Conservation (phyloP, 371 early-diverging fungal species). For the Rhizopus sp. region DNA sequence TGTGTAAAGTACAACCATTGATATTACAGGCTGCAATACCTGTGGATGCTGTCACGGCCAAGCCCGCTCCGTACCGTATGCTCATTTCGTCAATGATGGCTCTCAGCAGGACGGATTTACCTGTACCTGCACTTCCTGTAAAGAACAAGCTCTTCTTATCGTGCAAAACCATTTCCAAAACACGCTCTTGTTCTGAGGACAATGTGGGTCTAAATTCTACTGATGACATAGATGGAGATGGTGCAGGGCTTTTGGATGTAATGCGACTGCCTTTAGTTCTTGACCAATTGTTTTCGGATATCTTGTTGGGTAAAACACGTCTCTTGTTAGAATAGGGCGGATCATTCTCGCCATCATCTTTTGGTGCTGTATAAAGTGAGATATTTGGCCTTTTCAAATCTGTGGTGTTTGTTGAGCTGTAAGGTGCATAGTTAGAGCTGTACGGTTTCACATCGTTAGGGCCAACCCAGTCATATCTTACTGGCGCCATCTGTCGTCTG, state of each 20-base stretch:
- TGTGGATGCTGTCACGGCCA: slow-evolving; percentile 88
- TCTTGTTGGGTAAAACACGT: neutral
- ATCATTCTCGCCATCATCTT: neutral
- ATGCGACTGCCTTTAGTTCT: neutral
- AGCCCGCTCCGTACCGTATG: slow-evolving; percentile 30
- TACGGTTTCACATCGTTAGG: slow-evolving; percentile 23
- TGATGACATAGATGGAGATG: neutral
- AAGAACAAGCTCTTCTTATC: slow-evolving; percentile 23
- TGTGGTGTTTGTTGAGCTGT: neutral
- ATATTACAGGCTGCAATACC: slow-evolving; percentile 91
- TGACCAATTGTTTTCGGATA: neutral
- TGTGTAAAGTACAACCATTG: slow-evolving; percentile 81
- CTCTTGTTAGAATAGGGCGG: neutral
- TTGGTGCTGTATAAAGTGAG: neutral
- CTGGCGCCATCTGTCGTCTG: neutral
- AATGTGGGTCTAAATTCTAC: slow-evolving; percentile 5
- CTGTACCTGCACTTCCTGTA: slow-evolving; percentile 75
- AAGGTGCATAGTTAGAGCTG: slow-evolving; percentile 9
- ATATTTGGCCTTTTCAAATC: neutral
- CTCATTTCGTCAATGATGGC: slow-evolving; percentile 63
- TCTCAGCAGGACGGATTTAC: slow-evolving; percentile 75
- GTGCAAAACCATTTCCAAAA: slow-evolving; percentile 22
- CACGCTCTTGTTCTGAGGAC: slow-evolving; percentile 21
- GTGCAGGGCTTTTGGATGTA: neutral
- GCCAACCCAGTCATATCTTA: slow-evolving; percentile 15